Evolutionary conservation across 1,139 yeast species (phyloP).

Genomic region (Kazachstania sp.): DNA sequence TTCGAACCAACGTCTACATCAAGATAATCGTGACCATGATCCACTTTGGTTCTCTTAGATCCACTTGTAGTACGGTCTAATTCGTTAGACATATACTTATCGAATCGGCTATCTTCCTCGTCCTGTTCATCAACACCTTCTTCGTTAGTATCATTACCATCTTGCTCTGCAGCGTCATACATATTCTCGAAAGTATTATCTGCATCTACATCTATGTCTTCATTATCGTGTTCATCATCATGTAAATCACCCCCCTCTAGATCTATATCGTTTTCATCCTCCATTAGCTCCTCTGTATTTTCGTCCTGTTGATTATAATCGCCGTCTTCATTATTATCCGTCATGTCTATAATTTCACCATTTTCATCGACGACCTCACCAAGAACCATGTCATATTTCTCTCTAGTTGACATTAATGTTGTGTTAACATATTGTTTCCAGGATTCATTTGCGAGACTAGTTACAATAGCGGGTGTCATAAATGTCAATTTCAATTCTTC

Average conservation of each 20-base stretch:
- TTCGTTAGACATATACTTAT: slow-evolving; percentile 79
- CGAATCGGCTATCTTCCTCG: slow-evolving; percentile 45
- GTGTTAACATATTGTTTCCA: slow-evolving; percentile 86
- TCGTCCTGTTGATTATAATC: slow-evolving; percentile 14
- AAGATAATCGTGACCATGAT: slow-evolving; percentile 13
- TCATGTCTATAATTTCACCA: slow-evolving; percentile 11
- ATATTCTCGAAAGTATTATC: neutral
- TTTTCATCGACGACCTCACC: slow-evolving; percentile 53
- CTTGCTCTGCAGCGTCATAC: slow-evolving; percentile 4
- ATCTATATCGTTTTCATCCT: slow-evolving; percentile 4
- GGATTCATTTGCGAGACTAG: slow-evolving; percentile 37
- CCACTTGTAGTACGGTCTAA: slow-evolving; percentile 43
- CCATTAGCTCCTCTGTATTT: slow-evolving; percentile 4
- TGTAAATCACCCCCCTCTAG: slow-evolving; percentile 31
- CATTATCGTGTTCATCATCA: neutral
- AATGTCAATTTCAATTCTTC: slow-evolving; percentile 32
- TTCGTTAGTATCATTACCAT: neutral
- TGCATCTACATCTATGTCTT: slow-evolving; percentile 25
- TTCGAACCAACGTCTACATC: slow-evolving; percentile 13
- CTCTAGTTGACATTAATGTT: slow-evolving; percentile 79
- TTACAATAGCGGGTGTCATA: slow-evolving; percentile 23
- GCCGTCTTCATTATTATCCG: slow-evolving; percentile 7
- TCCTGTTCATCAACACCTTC: slow-evolving; percentile 27
- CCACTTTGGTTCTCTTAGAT: neutral
- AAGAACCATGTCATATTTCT: slow-evolving; percentile 87